These are phyloP conservation scores for Gymnopus androsaceus DNA, from an alignment of 1,284 basidiomycete species.

Conservation along the genomic window DNA sequence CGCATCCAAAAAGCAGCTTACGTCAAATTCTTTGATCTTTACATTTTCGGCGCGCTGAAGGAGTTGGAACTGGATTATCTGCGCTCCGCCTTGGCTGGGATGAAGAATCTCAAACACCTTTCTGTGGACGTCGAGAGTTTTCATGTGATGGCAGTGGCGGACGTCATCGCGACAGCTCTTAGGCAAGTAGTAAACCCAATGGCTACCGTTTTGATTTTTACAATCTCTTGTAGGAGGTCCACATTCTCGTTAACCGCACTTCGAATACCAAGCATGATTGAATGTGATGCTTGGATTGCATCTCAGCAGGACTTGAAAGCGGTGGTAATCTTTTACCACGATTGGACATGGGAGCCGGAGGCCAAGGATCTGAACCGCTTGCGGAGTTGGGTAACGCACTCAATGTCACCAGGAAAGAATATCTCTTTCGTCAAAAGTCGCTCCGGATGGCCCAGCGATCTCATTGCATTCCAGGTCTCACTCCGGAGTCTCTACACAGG, in stretches of 20 bases:
- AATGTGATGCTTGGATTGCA: conserved; percentile 3
- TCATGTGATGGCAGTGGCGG: background rate
- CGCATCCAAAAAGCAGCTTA: background rate
- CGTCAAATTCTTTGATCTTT: background rate
- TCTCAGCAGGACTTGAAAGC: background rate
- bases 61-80: background rate
- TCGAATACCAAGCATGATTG: background rate
- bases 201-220: background rate
- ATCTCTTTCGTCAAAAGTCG: background rate
- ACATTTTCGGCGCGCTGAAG: background rate
- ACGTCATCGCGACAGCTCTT: background rate
- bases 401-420: background rate
- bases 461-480: background rate
- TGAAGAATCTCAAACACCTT: background rate
- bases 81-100: background rate
- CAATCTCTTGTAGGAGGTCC: background rate
- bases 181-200: background rate
- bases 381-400: background rate
- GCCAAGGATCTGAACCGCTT: background rate
- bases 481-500: background rate
- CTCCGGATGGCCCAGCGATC: conserved; percentile 1
- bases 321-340: background rate
- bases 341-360: background rate
- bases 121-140: conserved; percentile 1
- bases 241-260: background rate